Evolutionary conservation across 2,329 filamentous ascomycete species (phyloP), one percentile per base, ranked within the genome.

Genomic region (Hirsutella rhossiliensis): DNA sequence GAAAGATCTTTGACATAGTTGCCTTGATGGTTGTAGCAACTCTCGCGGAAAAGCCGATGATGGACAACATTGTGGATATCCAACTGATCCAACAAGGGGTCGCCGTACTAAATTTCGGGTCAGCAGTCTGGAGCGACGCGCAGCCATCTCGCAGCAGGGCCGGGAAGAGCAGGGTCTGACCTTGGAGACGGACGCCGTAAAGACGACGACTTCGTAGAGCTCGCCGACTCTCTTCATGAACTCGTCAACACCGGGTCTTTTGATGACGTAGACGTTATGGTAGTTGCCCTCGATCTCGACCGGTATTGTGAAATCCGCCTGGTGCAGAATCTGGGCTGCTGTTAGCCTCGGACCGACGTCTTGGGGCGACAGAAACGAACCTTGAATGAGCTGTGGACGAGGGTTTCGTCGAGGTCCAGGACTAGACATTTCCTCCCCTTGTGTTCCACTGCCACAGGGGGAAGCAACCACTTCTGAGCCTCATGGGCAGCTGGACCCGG

Each of bases 1-100:
- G 92, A 97, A 44, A 98, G 77, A 62, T 98, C 92, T 76, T 98
- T 98, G 62, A 98, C 92, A 55, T 98, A 98, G 64, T 98, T 98
- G 55, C 92, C 92, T 69, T 97, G 92, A 62, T 98, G 92, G 62
- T 98, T 98, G 67, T 95, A 97, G 67, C 92, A 98, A 65, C 90
- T 97, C 67, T 98, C 92, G 47, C 92, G 81, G 78, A 98, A 98
- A 23, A 98, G 72, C 41, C 92, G 76, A 64, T 98, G 92, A 61
- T 98, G 92, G 13, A 98, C 85, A 38, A 97, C 92, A 52, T 89
- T 81, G 66, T 98, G 92, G 48, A 98, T 97, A 62, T 98, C 92
- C 43, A 98, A 75, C 66, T 97, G 90, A 61, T 98, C 92, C 46
- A 98, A 71, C 38, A 98, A 74, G 44, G 92, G 92, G 67, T 98